Conservation (phyloP, 306 rosid species). For the Cucumis hystrix region DNA sequence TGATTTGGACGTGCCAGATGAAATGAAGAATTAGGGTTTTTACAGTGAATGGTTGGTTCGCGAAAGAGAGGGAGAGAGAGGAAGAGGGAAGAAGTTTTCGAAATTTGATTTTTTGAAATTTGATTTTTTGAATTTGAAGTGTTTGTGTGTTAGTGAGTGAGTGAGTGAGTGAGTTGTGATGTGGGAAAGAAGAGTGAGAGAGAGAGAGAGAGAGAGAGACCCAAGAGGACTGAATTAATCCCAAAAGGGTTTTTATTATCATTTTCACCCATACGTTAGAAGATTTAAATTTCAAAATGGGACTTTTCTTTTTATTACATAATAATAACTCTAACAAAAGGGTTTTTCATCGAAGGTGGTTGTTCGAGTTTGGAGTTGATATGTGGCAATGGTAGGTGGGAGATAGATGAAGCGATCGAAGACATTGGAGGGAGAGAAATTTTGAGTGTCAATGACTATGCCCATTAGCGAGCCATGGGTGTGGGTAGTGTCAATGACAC, state of each 20-base stretch:
- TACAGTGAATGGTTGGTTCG: background rate
- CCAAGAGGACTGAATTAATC: background rate
- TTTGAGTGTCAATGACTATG: no score
- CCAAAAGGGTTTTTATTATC: background rate
- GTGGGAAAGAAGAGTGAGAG: background rate
- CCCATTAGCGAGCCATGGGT: no score
- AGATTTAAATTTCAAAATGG: background rate
- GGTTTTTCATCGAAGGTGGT: no score
- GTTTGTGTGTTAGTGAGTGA: no score
- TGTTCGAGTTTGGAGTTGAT: no score
- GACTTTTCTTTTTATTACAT: background rate
- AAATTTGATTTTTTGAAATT: background rate
- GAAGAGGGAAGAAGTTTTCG: background rate
- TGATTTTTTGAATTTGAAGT: slow-evolving; percentile 4
- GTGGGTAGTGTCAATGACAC: no score
- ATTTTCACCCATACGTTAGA: no score
- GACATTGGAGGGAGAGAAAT: no score
- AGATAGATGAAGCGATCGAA: no score
- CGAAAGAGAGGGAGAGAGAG: background rate
- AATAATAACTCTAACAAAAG: no score
- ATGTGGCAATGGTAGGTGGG: no score
- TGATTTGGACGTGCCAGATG: background rate
- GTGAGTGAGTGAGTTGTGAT: background rate
- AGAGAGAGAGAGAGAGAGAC: background rate
- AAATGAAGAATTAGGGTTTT: slow-evolving; percentile 22